A percentile compares a stretch with the other conserved stretches of the same genome.
phyloP scores from a whole-genome alignment of 306 rosid species.

The Castanopsis chinensis region DNA sequence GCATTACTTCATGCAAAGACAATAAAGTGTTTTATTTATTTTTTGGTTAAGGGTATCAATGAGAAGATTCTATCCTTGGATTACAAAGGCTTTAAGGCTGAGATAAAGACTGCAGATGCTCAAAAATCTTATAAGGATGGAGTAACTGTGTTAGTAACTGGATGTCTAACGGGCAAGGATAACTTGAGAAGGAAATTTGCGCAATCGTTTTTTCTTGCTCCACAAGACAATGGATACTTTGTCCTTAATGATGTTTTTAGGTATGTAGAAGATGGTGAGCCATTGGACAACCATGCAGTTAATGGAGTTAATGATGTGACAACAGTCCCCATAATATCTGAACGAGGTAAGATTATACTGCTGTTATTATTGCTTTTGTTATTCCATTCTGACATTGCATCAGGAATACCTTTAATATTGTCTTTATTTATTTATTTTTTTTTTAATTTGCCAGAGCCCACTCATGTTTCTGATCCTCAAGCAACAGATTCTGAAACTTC shows the following conservation, averaged over 20 bases:
- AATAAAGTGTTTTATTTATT: background rate
- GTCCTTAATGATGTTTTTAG: constrained; percentile 77
- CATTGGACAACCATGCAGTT: constrained; percentile 33
- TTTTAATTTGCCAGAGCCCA: constrained; percentile 24
- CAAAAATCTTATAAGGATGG: constrained; percentile 62
- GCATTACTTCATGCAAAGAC: constrained; percentile 14
- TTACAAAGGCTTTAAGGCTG: constrained; percentile 58
- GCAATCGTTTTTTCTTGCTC: constrained; percentile 82
- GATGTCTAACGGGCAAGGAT: constrained; percentile 74
- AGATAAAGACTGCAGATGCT: constrained; percentile 77
- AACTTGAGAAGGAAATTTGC: constrained; percentile 62
- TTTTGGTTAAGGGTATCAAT: constrained; percentile 56
- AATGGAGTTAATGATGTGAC: constrained; percentile 35
- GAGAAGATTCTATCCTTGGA: constrained; percentile 69
- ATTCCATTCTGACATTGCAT: constrained; percentile 4
- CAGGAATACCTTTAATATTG: constrained; percentile 15
- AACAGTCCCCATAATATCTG: constrained; percentile 33
- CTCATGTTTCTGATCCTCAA: constrained; percentile 47
- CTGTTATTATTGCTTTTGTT: background rate
- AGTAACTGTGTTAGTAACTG: constrained; percentile 76
- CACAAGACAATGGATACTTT: constrained; percentile 73
- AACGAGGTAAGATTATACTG: constrained; percentile 44
- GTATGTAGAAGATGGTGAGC: constrained; percentile 56
- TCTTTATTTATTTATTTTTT: constrained; percentile 9
- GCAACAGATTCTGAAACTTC: constrained; percentile 42